Conservation (phyloP, 2,329 filamentous ascomycete genomes). For the Metarhizium brunneum region DNA sequence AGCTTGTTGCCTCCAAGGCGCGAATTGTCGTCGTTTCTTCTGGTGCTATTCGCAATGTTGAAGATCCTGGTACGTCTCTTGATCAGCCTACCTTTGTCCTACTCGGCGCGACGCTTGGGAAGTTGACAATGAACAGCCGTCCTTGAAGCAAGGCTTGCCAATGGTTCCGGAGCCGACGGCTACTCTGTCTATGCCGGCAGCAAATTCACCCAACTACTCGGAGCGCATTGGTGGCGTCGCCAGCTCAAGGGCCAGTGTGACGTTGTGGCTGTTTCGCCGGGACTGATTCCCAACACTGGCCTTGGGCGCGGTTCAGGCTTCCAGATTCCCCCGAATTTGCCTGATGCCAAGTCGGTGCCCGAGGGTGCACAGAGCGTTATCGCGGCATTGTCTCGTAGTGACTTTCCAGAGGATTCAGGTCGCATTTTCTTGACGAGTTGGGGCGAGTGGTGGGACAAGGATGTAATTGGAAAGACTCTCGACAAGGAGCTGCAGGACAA, state of each 20-base stretch:
- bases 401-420: slow-evolving; percentile 41
- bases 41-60: slow-evolving; percentile 32
- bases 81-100: not conserved
- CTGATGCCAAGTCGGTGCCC: slow-evolving; percentile 37
- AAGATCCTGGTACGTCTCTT: slow-evolving; percentile 24
- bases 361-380: slow-evolving; percentile 38
- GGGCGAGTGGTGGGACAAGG: slow-evolving; percentile 46
- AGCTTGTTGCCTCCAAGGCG: slow-evolving; percentile 34
- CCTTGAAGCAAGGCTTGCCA: slow-evolving; percentile 29
- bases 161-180: slow-evolving; percentile 23
- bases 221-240: slow-evolving; percentile 47
- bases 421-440: slow-evolving; percentile 46
- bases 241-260: slow-evolving; percentile 32
- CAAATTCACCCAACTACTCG: slow-evolving; percentile 42
- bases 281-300: slow-evolving; percentile 39
- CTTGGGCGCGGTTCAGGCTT: slow-evolving; percentile 24
- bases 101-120: not conserved
- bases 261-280: slow-evolving; percentile 45
- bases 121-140: slow-evolving; percentile 17
- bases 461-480: slow-evolving; percentile 28
- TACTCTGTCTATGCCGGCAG: slow-evolving; percentile 28
- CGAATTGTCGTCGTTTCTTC: slow-evolving; percentile 43
- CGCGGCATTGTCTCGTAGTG: slow-evolving; percentile 31
- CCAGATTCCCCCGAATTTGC: slow-evolving; percentile 19
- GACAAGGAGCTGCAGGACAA: slow-evolving; percentile 41